A percentile compares a stretch with the other conserved stretches of the same genome.
These are phyloP conservation scores for Cyberlindnera euphorbiiphila DNA, from an alignment of 805 yeast species.

Conservation along the genomic window DNA sequence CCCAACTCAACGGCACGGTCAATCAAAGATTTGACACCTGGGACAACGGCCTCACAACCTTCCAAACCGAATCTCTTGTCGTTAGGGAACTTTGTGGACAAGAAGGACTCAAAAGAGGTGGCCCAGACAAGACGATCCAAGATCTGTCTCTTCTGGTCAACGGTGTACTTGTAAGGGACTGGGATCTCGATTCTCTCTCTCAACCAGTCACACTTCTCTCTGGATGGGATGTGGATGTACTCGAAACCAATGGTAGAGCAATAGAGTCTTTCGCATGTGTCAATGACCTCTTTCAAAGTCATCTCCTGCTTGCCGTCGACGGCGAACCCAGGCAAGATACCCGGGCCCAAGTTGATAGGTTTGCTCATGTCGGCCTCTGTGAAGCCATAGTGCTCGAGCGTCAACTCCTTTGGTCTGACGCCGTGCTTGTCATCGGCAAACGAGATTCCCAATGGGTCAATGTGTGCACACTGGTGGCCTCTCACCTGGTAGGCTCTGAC, in stretches of 20 bases:
- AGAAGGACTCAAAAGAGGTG: slow-evolving; percentile 86
- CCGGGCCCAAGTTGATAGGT: slow-evolving; percentile 92
- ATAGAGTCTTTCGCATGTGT: slow-evolving; percentile 76
- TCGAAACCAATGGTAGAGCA: slow-evolving; percentile 90
- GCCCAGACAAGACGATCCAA: slow-evolving; percentile 97
- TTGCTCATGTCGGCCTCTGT: slow-evolving; percentile 79
- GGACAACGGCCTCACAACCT: slow-evolving; percentile 96
- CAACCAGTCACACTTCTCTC: slow-evolving; percentile 96
- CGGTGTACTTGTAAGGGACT: slow-evolving; percentile 71
- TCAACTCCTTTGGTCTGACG: slow-evolving; percentile 76
- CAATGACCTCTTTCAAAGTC: slow-evolving; percentile 75
- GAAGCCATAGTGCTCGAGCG: slow-evolving; percentile 90
- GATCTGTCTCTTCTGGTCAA: slow-evolving; percentile 93
- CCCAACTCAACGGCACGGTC: slow-evolving; percentile 92
- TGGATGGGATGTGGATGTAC: slow-evolving; percentile 94
- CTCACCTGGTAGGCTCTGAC: slow-evolving; percentile 99
- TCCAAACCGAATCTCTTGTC: slow-evolving; percentile 98
- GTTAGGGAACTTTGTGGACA: slow-evolving; percentile 94
- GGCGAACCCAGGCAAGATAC: slow-evolving; percentile 91
- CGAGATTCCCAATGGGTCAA: slow-evolving; percentile 92
- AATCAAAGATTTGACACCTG: slow-evolving; percentile 94
- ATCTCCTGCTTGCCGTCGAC: slow-evolving; percentile 52
- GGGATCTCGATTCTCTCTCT: slow-evolving; percentile 96
- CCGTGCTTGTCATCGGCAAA: slow-evolving; percentile 62
- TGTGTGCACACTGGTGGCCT: slow-evolving; percentile 93